These are phyloP conservation scores for Yarrowia osloensis DNA, from an alignment of 805 yeast genomes.

Conservation along the genomic window DNA sequence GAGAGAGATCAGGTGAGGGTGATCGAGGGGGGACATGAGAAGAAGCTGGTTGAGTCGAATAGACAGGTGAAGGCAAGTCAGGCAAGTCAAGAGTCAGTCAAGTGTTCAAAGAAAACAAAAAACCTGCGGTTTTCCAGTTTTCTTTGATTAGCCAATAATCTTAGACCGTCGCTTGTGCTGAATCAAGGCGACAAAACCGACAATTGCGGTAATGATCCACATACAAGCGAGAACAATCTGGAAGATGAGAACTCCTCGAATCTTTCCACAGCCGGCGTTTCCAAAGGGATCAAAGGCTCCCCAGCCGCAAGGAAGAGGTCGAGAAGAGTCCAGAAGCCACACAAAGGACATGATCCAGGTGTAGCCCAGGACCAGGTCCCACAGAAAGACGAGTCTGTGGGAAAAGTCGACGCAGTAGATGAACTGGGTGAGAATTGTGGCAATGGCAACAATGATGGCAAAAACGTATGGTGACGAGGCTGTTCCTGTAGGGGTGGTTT, in stretches of 20 bases:
- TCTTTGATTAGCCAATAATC: neutral
- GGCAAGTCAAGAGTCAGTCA: too few relatives aligned
- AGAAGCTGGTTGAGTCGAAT: too few relatives aligned
- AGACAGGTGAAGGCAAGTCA: too few relatives aligned
- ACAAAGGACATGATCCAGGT: slow-evolving; percentile 38
- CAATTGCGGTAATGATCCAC: slow-evolving; percentile 38
- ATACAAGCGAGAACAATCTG: slow-evolving; percentile 37
- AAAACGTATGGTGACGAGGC: slow-evolving; percentile 39
- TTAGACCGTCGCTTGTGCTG: slow-evolving; percentile 27
- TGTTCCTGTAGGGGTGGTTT: slow-evolving; percentile 31
- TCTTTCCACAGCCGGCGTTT: slow-evolving; percentile 37
- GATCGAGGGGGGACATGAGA: too few relatives aligned
- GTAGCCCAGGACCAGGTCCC: slow-evolving; percentile 38
- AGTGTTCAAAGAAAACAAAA: too few relatives aligned
- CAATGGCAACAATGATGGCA: slow-evolving; percentile 36
- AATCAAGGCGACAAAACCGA: slow-evolving; percentile 35
- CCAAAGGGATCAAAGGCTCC: slow-evolving; percentile 40
- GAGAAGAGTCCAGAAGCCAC: slow-evolving; percentile 26
- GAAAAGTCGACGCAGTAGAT: slow-evolving; percentile 38
- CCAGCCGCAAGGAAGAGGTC: slow-evolving; percentile 38
- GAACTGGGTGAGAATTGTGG: slow-evolving; percentile 38
- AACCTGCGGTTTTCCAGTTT: too few relatives aligned
- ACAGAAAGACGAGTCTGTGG: slow-evolving; percentile 35
- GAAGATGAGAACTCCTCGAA: slow-evolving; percentile 37
- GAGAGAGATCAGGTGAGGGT: neutral